These are phyloP conservation scores for Amylostereum areolatum DNA, from an alignment of 1,284 basidiomycete species.

Conservation along the genomic window DNA sequence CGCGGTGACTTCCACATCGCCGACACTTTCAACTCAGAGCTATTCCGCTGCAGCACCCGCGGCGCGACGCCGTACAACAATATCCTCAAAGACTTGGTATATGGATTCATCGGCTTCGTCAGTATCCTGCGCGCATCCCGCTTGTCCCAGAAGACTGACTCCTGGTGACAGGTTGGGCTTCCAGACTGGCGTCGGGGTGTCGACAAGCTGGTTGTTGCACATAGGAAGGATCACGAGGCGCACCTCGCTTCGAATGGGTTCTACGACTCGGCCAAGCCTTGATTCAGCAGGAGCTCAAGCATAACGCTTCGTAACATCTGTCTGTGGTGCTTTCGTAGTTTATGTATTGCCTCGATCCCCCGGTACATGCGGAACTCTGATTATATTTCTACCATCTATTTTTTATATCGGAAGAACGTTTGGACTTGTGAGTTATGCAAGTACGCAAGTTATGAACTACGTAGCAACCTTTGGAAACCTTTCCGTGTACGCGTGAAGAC, in stretches of 20 bases:
- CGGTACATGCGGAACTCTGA: too few species aligned
- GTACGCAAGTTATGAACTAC: too few species aligned
- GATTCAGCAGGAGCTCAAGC: too few species aligned
- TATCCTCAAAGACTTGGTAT: constrained; percentile 47
- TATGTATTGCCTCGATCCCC: too few species aligned
- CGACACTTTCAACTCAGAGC: constrained; percentile 58
- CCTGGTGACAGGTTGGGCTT: constrained; percentile 36
- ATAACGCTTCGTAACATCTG: too few species aligned
- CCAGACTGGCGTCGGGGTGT: constrained; percentile 48
- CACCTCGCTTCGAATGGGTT: constrained; percentile 29
- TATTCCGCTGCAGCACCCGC: constrained; percentile 67
- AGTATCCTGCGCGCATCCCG: constrained; percentile 16
- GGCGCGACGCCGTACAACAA: constrained; percentile 67
- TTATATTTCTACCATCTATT: too few species aligned
- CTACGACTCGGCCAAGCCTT: background rate
- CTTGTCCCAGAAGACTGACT: background rate
- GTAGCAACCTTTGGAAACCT: too few species aligned
- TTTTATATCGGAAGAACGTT: too few species aligned
- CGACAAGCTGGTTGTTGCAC: constrained; percentile 37
- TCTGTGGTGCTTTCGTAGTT: too few species aligned
- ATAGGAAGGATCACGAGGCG: constrained; percentile 41
- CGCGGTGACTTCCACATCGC: constrained; percentile 75
- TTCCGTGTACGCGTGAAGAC: too few species aligned
- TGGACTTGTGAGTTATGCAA: too few species aligned
- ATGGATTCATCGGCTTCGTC: constrained; percentile 38